Base-by-base conservation (phyloP, 1,284 basidiomycete genomes). In the Cryptococcus sp. region DNA sequence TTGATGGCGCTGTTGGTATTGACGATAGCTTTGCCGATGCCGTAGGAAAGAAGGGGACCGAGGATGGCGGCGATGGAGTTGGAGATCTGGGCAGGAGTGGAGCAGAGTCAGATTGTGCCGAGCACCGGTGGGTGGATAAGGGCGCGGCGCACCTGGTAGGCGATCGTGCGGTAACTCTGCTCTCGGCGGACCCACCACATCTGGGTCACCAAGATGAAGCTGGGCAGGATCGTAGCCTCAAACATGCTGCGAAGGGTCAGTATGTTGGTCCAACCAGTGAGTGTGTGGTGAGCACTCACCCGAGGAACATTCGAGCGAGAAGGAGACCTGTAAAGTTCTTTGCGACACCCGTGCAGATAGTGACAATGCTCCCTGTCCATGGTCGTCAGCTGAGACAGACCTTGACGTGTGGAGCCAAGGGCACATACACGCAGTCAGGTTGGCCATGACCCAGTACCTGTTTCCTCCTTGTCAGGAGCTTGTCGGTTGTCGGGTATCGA, bases 171-270 rank as follows among this genome's bases (percentile, higher is more conserved):
- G 66, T 72, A 72, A 20, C 69, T 69, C 50, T 73, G 70, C 56
- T 74, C 72, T 45, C 71, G 63, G 51, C 72, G 62, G 16, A 61
- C 46, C 68, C 69, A 74, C 67, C 70, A 71, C 71, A 72, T 72
- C 50, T 70, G 69, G 52, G 70, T 69, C 57, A 68, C 63, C 33
- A 69, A 49, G 51, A 67, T 58, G 59, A 69, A 69, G 21, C 62
- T 64, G 16, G 67, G 67, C 42, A 68, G 55, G 45, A 70, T 69
- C 43, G 67, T 70, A n/a, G 70, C 70, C 49, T 75, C 73, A 53
- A 73, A 73, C 18, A 56, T 53, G 37, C 28, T 33, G 28, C 9
- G 28, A 33, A 33, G 28, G 9, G 28, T 33, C 4, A 33, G 28
- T n/a, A n/a, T n/a, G n/a, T n/a, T n/a, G n/a, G n/a, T n/a, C n/a